Conservation (phyloP, 1,139 yeast genomes). For the Arxiozyma slooffiae region DNA sequence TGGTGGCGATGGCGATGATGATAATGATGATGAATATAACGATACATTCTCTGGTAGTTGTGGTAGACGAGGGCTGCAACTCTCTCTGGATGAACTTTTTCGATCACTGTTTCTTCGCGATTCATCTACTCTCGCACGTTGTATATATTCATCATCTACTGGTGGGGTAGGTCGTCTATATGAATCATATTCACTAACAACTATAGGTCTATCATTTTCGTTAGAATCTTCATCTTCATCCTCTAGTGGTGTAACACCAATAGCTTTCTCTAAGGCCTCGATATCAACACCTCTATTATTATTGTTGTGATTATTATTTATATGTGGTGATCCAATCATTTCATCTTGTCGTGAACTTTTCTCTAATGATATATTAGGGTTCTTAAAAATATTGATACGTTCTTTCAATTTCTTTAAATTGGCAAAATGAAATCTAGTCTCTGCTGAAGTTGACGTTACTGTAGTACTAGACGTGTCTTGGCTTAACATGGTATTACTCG, state of each 20-base stretch:
- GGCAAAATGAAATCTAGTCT: constrained; percentile 30
- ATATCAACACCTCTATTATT: constrained; percentile 23
- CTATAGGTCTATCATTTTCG: not conserved
- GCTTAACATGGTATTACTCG: constrained; percentile 17
- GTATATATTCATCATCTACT: not conserved
- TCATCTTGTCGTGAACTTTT: constrained; percentile 3
- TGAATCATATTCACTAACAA: not conserved
- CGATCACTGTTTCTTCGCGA: constrained; percentile 2
- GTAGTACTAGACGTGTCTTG: constrained; percentile 18
- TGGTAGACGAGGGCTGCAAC: constrained; percentile 1
- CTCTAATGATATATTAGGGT: constrained; percentile 17
- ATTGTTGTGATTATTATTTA: no score
- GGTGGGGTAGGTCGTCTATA: constrained; percentile 3
- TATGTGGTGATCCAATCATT: not conserved
- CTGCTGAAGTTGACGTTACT: constrained; percentile 16
- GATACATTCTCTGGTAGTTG: constrained; percentile 18
- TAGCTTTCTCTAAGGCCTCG: constrained; percentile 30
- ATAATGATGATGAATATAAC: no score
- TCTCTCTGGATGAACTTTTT: not conserved
- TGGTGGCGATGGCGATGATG: not conserved
- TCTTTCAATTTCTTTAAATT: constrained; percentile 29
- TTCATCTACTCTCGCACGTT: constrained; percentile 1
- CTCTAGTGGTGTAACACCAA: constrained; percentile 22
- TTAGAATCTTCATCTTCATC: no score
- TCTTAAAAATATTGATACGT: constrained; percentile 29